Evolutionary conservation across 2,329 filamentous ascomycete species (phyloP), one percentile per base, ranked within the genome.

Genomic region (Diplodia mutila): DNA sequence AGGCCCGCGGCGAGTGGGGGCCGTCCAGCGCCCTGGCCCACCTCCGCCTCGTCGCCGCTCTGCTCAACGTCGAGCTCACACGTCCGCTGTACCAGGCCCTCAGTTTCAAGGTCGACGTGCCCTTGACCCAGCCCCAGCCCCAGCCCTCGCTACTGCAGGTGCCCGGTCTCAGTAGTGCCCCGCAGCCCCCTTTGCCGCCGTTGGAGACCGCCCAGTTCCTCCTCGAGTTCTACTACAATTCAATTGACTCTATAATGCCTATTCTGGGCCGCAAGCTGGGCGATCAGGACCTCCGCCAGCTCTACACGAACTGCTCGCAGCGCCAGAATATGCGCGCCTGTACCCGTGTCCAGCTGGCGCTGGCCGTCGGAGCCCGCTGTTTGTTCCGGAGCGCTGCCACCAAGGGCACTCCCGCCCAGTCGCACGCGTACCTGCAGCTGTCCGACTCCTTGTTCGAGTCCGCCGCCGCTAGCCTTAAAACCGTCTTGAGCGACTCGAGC

Each of bases 211-310:
- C 29, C 27, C 32, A 57, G 16, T 67, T 67, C 11, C 51, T 67
- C 5, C 14, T 63, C 29, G 66, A 67, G 16, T 67, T 67, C 37
- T 67, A 67, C 57, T 67, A 67, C 51, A 53, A 67, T n/a, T 67
- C 57, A 5, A 61, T 67, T 37, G 57, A 67, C 37, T 34, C 49
- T 1, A 46, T 67, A 18, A 48, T 55, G 12, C 66, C 66, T 6
- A 53, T 64, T 12, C 27, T 67, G 4, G 66, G 57, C 34, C 57
- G 57, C 27, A 54, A 64, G 25, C 34, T 63, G 23, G 66, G 66
- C 25, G 66, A 67, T 23, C 57, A 54, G 48, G 66, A 67, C 51
- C 57, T 67, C 1, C 18, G 55, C 12, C 59, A 48, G 18, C n/a
- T 67, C 6, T 67, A 67, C 27, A 54, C 57, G 7, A 39, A 63